phyloP scores from a whole-genome alignment of 2,329 filamentous ascomycete genomes.

The Pseudogymnoascus sp. region DNA sequence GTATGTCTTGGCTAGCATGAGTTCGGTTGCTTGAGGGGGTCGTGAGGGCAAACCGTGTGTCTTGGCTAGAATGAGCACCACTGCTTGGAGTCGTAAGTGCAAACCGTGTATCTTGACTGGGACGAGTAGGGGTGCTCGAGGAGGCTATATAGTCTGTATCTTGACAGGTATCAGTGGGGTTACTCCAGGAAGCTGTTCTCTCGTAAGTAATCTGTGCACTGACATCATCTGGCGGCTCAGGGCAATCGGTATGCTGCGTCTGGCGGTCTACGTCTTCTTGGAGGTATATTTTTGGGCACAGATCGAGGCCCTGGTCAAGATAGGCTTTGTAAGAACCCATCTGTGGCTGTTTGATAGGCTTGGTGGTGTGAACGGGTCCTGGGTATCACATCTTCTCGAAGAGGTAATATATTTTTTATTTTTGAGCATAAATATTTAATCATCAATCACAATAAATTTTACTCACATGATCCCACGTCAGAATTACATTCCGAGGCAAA shows the following conservation, averaged over 20 bases:
- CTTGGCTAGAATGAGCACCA: neutral
- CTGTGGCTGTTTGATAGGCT: neutral
- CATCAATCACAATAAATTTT: neutral
- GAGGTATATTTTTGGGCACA: neutral
- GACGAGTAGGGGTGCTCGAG: neutral
- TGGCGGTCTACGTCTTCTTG: neutral
- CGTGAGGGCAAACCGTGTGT: neutral
- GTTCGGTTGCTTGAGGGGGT: neutral
- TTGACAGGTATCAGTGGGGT: neutral
- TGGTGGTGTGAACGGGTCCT: neutral
- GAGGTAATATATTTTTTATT: neutral
- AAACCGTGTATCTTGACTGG: neutral
- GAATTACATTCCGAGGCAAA: neutral
- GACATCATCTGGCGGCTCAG: neutral
- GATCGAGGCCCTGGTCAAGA: neutral
- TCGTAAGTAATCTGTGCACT: neutral
- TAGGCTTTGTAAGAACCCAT: slow-evolving; percentile 2
- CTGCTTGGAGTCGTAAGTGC: neutral
- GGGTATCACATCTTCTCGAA: neutral
- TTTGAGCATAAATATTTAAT: neutral
- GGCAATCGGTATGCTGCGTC: neutral
- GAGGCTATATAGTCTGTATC: neutral
- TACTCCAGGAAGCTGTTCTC: neutral
- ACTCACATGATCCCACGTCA: neutral
- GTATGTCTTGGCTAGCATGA: neutral